Evolutionary conservation across 2,329 filamentous ascomycete genomes (phyloP), one percentile per base, ranked within the genome.

Genomic region (Aspergillus sp.): DNA sequence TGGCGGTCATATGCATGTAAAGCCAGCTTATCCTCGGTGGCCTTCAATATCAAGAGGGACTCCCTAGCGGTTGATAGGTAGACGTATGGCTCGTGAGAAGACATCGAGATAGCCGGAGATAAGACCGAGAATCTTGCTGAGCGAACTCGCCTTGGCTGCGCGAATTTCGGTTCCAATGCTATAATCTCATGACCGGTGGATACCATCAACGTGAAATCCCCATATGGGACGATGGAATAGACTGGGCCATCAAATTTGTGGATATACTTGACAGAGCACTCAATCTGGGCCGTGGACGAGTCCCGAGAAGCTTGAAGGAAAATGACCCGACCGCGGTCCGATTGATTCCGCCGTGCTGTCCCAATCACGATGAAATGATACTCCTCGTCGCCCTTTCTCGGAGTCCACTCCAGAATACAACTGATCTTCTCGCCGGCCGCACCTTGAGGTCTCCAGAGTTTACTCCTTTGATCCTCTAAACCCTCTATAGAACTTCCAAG

Each of bases 171-270:
- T 20, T 75, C 73, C 34, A 80, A 64, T 34, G 79, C 68, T n/a
- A 76, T 63, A 2, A 81, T 68, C 40, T 77, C 73, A 27, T 68
- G 74, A 6, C 79, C 81, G 22, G 76, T 72, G 24, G 77, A 79
- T 12, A 79, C 74, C 44, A 84, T 73, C 33, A 81, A 65, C 20
- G 75, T 77, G 27, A 68, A 74, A 48, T 70, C 68, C 3, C 70
- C 70, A 58, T 60, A 87, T 77, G 60, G 78, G 73, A 68, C 85
- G 82, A 73, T 83, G 80, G 62, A 89, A 80, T 48, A 89, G 70
- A 58, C 84, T 77, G 56, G 70, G 1, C 65, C 64, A 7, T 73
- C 68, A 30, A 75, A 71, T 20, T 56, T 61, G 57, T 75, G 70
- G 49, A 74, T 65, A 52, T 75, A 68, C 54, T 75, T 76, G 39